phyloP scores from a whole-genome alignment of 2,329 filamentous ascomycete genomes.

The Fusarium cyanostomum region DNA sequence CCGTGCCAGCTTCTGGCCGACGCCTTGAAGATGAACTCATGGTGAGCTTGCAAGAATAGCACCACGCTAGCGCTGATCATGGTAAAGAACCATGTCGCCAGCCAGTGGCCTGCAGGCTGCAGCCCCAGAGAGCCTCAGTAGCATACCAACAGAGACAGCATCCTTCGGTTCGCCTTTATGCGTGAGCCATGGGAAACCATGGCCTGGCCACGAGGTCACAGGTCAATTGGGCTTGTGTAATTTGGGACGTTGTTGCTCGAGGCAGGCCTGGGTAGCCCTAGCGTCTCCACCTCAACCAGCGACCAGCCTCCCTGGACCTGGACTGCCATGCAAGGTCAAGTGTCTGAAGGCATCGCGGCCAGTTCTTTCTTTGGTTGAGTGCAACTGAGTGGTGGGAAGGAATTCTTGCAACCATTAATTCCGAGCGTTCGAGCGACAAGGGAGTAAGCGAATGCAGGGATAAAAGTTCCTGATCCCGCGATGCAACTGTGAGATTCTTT shows the following conservation, averaged over 20 bases:
- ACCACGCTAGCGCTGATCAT: constrained; percentile 24
- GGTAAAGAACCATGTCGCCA: constrained; percentile 11
- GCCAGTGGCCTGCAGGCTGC: constrained; percentile 3
- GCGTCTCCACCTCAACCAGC: background rate
- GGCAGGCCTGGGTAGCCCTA: background rate
- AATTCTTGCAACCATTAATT: background rate
- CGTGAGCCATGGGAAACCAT: background rate
- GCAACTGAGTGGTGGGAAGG: background rate
- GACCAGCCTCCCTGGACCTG: background rate
- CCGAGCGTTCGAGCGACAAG: background rate
- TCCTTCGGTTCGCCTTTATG: constrained; percentile 1
- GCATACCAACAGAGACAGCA: background rate
- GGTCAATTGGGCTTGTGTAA: background rate
- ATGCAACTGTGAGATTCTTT: background rate
- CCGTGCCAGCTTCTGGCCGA: background rate
- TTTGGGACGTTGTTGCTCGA: constrained; percentile 8
- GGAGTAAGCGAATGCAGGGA: constrained; percentile 3
- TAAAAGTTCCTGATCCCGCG: background rate
- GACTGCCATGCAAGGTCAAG: background rate
- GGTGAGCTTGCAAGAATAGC: constrained; percentile 31
- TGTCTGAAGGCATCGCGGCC: constrained; percentile 4
- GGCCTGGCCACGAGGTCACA: background rate
- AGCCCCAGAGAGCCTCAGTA: constrained; percentile 20
- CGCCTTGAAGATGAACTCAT: constrained; percentile 16
- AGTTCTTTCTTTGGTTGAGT: background rate